Evolutionary conservation across 768 basidiomycete species (phyloP).

Genomic region (Pisolithus microcarpus): DNA sequence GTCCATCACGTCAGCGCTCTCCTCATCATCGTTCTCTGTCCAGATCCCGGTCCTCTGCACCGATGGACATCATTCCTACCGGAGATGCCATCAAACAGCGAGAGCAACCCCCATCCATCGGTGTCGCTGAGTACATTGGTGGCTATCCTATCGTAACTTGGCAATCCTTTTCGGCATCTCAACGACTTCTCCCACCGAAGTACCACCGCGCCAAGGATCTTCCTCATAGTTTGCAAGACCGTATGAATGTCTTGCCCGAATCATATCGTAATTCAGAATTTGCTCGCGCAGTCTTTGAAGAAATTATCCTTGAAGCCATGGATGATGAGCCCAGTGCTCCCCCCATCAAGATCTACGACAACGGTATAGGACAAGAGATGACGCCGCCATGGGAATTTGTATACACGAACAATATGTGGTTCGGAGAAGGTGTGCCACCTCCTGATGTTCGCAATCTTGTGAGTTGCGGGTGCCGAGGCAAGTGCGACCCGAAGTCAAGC

Average conservation of each 20-base stretch:
- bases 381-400: slow-evolving; percentile 82
- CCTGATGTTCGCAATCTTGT: slow-evolving; percentile 51
- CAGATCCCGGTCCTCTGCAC: background rate
- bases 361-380: slow-evolving; percentile 59
- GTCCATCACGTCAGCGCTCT: background rate
- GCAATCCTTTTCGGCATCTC: slow-evolving; percentile 12
- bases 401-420: slow-evolving; percentile 80
- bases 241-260: slow-evolving; percentile 47
- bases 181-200: slow-evolving; percentile 14
- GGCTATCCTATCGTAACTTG: slow-evolving; percentile 17
- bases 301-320: slow-evolving; percentile 55
- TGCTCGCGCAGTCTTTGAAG: slow-evolving; percentile 53
- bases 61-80: background rate
- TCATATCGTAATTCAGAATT: slow-evolving; percentile 34
- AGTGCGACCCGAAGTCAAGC: slow-evolving; percentile 67
- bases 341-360: slow-evolving; percentile 52
- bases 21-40: background rate
- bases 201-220: slow-evolving; percentile 40
- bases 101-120: background rate
- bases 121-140: background rate
- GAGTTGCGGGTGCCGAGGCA: slow-evolving; percentile 71
- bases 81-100: background rate
- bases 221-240: slow-evolving; percentile 58
- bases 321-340: slow-evolving; percentile 67
- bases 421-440: slow-evolving; percentile 57